These are phyloP conservation scores for Euclidium syriacum DNA, from an alignment of 345 rosid genomes.

Conservation along the genomic window DNA sequence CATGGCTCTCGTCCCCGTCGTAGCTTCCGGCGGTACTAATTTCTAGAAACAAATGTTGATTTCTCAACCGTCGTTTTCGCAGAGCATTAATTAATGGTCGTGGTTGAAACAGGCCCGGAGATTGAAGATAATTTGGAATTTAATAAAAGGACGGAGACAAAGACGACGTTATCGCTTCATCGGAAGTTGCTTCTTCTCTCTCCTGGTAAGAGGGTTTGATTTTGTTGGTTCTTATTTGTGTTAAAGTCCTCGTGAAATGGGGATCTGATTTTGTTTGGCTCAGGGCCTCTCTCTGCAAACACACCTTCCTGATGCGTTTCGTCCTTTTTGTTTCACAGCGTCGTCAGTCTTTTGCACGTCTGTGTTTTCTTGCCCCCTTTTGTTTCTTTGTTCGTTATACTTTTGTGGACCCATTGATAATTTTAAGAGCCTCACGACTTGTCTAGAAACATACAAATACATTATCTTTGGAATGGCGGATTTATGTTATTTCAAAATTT, in stretches of 20 bases:
- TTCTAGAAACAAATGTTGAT: neutral
- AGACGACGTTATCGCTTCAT: slow-evolving; percentile 18
- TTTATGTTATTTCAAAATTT: neutral
- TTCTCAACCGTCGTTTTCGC: neutral
- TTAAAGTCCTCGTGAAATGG: slow-evolving; percentile 19
- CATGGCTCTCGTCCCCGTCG: slow-evolving; percentile 11
- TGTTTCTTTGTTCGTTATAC: slow-evolving; percentile 26
- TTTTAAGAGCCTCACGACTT: neutral
- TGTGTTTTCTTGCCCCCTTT: slow-evolving; percentile 30
- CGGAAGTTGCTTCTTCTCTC: slow-evolving; percentile 50
- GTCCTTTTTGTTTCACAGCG: slow-evolving; percentile 12
- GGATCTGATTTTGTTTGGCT: neutral
- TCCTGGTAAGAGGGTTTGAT: slow-evolving; percentile 27
- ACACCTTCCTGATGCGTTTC: slow-evolving; percentile 28
- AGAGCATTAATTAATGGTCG: neutral
- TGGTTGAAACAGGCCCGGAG: slow-evolving; percentile 8
- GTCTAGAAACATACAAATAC: neutral
- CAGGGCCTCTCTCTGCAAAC: slow-evolving; percentile 1
- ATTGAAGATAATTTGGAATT: neutral
- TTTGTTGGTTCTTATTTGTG: slow-evolving; percentile 10
- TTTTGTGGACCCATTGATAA: slow-evolving; percentile 19
- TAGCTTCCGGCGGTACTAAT: neutral
- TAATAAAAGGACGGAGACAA: neutral
- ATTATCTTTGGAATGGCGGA: neutral
- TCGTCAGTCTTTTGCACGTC: slow-evolving; percentile 44